Evolutionary conservation across 1,139 yeast species (phyloP).

Genomic region (Candida gigantensis): DNA sequence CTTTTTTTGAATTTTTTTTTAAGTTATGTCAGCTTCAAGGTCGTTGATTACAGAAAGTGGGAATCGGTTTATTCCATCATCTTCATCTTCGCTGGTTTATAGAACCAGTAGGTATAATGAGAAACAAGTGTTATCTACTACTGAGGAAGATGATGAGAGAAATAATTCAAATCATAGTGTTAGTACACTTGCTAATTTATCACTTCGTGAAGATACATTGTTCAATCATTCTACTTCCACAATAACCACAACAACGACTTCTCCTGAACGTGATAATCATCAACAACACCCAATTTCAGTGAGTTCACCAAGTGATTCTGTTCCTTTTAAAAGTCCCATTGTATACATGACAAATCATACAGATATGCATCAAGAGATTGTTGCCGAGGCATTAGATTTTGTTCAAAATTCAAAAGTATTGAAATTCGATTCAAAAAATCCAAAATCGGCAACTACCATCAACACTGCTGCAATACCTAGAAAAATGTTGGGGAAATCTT

Average conservation of each 20-base stretch:
- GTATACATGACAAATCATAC: slow-evolving; percentile 2
- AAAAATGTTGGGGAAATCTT: too few species aligned
- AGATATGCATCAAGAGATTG: slow-evolving; percentile 18
- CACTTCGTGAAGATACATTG: slow-evolving; percentile 16
- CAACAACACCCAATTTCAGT: not conserved
- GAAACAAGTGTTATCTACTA: not conserved
- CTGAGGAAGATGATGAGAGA: not conserved
- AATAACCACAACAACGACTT: too few species aligned
- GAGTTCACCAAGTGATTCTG: slow-evolving; percentile 1
- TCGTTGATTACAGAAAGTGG: slow-evolving; percentile 15
- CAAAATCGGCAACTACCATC: too few species aligned
- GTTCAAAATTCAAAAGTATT: slow-evolving; percentile 32
- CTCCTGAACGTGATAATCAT: too few species aligned
- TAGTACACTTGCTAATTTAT: slow-evolving; percentile 12
- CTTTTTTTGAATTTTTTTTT: not conserved
- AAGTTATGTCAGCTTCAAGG: slow-evolving; percentile 10
- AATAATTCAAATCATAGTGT: slow-evolving; percentile 5
- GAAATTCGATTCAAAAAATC: slow-evolving; percentile 20
- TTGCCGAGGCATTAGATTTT: slow-evolving; percentile 55
- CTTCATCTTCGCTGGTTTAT: slow-evolving; percentile 23
- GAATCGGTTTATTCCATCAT: slow-evolving; percentile 24
- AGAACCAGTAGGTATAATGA: slow-evolving; percentile 10
- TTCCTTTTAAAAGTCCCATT: slow-evolving; percentile 1
- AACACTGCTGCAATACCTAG: not conserved
- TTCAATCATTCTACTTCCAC: slow-evolving; percentile 13